phyloP scores from a whole-genome alignment of 768 basidiomycete species.

The Fistulinella prunicolor region DNA sequence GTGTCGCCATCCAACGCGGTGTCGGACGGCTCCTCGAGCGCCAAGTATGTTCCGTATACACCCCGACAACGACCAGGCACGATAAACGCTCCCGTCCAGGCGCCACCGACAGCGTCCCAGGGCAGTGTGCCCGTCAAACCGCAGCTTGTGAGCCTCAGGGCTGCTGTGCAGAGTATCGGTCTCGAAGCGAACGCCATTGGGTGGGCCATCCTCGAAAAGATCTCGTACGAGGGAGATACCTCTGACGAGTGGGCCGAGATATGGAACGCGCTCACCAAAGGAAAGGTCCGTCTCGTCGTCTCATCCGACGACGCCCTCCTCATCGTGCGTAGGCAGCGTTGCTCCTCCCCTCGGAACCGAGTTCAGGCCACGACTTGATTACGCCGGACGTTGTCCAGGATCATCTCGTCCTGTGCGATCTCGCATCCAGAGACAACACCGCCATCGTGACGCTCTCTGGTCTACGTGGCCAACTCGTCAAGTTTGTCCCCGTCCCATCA shows the following conservation, averaged over 20 bases:
- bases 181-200: slow-evolving; percentile 64
- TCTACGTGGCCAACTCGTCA: slow-evolving; percentile 64
- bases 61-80: slow-evolving; percentile 56
- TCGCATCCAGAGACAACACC: slow-evolving; percentile 41
- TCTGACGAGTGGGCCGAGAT: too few species aligned
- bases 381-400: slow-evolving; percentile 79
- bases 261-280: too few species aligned
- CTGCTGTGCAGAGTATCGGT: slow-evolving; percentile 66
- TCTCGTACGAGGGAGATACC: too few species aligned
- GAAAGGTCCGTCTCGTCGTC: slow-evolving; percentile 48
- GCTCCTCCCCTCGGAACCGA: slow-evolving; percentile 68
- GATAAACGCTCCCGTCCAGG: slow-evolving; percentile 41
- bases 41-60: slow-evolving; percentile 72
- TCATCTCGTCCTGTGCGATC: slow-evolving; percentile 71
- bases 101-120: slow-evolving; percentile 39
- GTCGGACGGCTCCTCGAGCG: too few species aligned
- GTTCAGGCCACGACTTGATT: slow-evolving; percentile 50
- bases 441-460: slow-evolving; percentile 80
- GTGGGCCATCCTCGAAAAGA: too few species aligned
- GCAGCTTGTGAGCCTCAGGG: slow-evolving; percentile 71
- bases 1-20: too few species aligned
- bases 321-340: slow-evolving; percentile 60
- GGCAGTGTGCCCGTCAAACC: too few species aligned
- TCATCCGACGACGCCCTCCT: neutral
- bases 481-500: too few species aligned